These are phyloP conservation scores for Talaromyces liani DNA, from an alignment of 495 filamentous ascomycete species.

Conservation along the genomic window DNA sequence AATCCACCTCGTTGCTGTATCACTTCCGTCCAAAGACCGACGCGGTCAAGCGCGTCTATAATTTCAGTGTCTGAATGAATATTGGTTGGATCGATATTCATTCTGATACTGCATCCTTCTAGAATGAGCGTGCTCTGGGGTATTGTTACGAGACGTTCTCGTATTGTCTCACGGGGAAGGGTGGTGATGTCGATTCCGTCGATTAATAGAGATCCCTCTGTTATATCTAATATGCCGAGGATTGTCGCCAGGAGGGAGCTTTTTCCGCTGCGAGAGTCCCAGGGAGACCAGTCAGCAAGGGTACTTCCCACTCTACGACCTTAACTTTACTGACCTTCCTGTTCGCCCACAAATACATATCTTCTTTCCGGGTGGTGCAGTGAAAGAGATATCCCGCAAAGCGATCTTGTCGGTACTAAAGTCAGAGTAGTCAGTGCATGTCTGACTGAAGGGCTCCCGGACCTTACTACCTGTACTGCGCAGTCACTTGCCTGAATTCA, in stretches of 20 bases:
- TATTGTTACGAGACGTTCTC: conserved; percentile 40
- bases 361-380: conserved; percentile 47
- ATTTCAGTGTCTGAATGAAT: conserved; percentile 24
- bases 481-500: not conserved
- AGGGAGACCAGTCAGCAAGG: not conserved
- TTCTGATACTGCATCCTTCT: conserved; percentile 29
- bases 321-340: conserved; percentile 12
- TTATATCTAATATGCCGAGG: conserved; percentile 45
- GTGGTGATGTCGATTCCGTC: conserved; percentile 42
- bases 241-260: conserved; percentile 41
- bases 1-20: conserved; percentile 32
- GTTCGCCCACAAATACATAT: conserved; percentile 42
- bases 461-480: conserved; percentile 8
- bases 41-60: conserved; percentile 30
- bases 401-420: conserved; percentile 19
- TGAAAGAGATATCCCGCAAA: conserved; percentile 42
- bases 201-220: conserved; percentile 32
- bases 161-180: conserved; percentile 38
- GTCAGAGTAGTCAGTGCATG: not conserved
- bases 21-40: conserved; percentile 32
- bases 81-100: conserved; percentile 36
- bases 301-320: too few species aligned
- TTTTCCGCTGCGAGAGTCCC: conserved; percentile 30
- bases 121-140: conserved; percentile 51
- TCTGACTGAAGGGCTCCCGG: conserved; percentile 21